Base-by-base conservation (phyloP, 495 filamentous ascomycete species). In the Daldinia vernicosa region DNA sequence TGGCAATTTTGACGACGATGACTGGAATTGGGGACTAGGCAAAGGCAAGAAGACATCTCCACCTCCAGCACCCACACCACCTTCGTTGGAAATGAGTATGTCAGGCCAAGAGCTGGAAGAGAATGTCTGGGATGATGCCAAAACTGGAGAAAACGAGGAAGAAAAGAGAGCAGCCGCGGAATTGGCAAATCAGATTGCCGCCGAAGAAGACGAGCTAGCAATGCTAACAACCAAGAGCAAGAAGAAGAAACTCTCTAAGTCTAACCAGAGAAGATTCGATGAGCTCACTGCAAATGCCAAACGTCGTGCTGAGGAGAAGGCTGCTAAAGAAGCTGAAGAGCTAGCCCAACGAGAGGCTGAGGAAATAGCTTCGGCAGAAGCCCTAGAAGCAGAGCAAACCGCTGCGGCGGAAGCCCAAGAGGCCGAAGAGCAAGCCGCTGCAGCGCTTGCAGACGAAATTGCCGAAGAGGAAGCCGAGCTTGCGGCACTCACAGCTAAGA, bases 21-120 rank as follows among this genome's bases (percentile, higher is more conserved):
- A 76, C 17, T 84, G 80, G 82, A 76, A 67, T 9, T 79, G 79
- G 76, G 77, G 78, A 27, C 45, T 59, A 51, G 74, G 73, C 43
- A 81, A 80, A 62, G 78, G 75, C 39, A 83, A 82, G 69, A 76
- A 80, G 66, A 79, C 79, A 65, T 82, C 81, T 43, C 75, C 77
- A 32, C 80, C 80, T 27, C 76, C 79, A 56, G 81, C 78, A 33
- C 81, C 80, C n/a, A 79, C 78, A 3, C 80, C 81, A 12, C 80
- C 81, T 27, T 62, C 72, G 51, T 70, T 79, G 47, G 75, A 81
- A 30, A 69, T 81, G 60, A 77, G 76, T 4, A 71, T 80, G 27
- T 60, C 53, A 6, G 64, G 50, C 47, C 67, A 69, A 26, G 70
- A 72, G 59, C 55, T 66, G 7, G 60, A 67, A 47, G 67, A 64